Base-by-base conservation (phyloP, 2,329 filamentous ascomycete genomes). In the Zarea fungicola region DNA sequence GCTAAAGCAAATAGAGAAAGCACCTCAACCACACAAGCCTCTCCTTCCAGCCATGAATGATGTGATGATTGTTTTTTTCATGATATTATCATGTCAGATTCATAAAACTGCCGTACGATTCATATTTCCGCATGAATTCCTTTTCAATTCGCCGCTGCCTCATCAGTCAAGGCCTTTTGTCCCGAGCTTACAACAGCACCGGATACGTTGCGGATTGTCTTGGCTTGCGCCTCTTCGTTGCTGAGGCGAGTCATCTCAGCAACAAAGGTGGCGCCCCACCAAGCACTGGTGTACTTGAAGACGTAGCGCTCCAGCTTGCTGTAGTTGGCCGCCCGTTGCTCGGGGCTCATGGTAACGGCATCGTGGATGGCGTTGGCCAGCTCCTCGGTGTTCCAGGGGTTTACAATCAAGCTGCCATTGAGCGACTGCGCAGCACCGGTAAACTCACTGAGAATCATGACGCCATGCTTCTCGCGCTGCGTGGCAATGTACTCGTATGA, bases 361-460 rank as follows among this genome's bases (percentile, higher is more conserved):
- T 96, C 90, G 67, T 96, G 87, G 57, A 97, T 91, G 6, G 91
- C 89, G 60, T 90, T 88, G 34, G 92, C 91, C 31, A 97, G 75
- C 67, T 97, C 92, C 63, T 96, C 91, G 0, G 91, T 96, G 66
- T 97, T 97, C 93, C 93, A 99, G 1, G 93, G 93, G 68, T 99
- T 99, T 62, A 97, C 89, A 47, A 97, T 91, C 44, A 97, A 76
- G 58, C 88, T 90, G 52, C 92, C 92, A 58, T 95, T 96, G 50
- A 99, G 77, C 54, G 87, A 93, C 69, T 97, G 93, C 1, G 93
- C 92, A 7, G 93, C 93, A 36, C 93, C 93, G 0, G 93, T 91
- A 63, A 99, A 97, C 65, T 99, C 93, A 41, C 91, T 96, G 26
- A 99, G 80, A 49, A 99, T 91, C 81, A 99, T 85, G 53, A 89